Percentiles rank a stretch among this genome's conserved stretches.
phyloP scores from a whole-genome alignment of 2,329 filamentous ascomycete genomes.

The Cercospora zeae-maydis region DNA sequence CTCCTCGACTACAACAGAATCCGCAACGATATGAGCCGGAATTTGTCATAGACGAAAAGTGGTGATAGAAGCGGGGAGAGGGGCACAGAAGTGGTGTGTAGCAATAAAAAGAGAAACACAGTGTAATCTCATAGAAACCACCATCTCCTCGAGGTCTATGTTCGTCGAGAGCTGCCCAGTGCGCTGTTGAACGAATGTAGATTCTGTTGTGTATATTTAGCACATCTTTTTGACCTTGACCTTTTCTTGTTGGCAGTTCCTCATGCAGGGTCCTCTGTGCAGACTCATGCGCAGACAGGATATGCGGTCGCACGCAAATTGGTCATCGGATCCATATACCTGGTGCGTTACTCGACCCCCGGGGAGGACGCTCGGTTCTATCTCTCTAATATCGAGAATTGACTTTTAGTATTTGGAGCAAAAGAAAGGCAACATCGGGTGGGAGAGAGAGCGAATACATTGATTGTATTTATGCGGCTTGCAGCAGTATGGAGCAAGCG shows the following conservation, averaged over 20 bases:
- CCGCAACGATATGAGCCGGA: constrained; percentile 83
- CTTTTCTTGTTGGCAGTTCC: background rate
- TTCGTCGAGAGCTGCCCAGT: background rate
- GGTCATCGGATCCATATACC: background rate
- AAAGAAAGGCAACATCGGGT: too few relatives aligned
- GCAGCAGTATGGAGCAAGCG: too few relatives aligned
- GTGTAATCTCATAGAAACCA: constrained; percentile 26
- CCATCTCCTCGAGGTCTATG: constrained; percentile 3
- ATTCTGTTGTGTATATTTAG: constrained; percentile 9
- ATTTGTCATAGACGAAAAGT: constrained; percentile 45
- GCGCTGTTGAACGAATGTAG: constrained; percentile 2
- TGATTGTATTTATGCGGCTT: too few relatives aligned
- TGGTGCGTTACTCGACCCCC: too few relatives aligned
- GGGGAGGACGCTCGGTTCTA: too few relatives aligned
- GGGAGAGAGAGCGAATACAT: too few relatives aligned
- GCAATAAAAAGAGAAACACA: constrained; percentile 19
- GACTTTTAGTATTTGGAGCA: too few relatives aligned
- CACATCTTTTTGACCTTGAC: constrained; percentile 3
- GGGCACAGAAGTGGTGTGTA: constrained; percentile 8
- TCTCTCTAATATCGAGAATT: too few relatives aligned
- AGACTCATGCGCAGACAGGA: background rate
- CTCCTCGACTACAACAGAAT: constrained; percentile 71
- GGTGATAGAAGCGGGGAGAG: constrained; percentile 4
- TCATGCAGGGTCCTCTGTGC: background rate
- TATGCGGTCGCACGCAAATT: background rate